Conservation (phyloP, 441 rosid species). For the Raphanus hybrid region DNA sequence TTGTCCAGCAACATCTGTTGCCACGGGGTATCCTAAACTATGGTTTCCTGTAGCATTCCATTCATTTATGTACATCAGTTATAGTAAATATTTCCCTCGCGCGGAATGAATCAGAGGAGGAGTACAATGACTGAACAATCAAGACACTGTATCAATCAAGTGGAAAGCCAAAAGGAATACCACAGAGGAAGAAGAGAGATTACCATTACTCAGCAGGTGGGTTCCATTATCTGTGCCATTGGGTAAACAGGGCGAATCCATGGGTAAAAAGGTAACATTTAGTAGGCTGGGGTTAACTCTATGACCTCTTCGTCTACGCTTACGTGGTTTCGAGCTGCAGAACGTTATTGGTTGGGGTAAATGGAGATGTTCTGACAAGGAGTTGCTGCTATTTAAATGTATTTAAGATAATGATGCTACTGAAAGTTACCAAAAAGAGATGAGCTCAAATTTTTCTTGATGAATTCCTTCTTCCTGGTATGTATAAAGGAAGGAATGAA, state of each 20-base stretch:
- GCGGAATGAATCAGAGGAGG: too few relatives aligned
- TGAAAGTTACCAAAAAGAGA: slow-evolving; percentile 69
- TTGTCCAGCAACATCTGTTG: slow-evolving; percentile 45
- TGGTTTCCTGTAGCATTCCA: slow-evolving; percentile 45
- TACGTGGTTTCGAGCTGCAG: slow-evolving; percentile 67
- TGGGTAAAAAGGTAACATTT: slow-evolving; percentile 61
- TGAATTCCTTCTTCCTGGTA: slow-evolving; percentile 61
- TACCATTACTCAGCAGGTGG: slow-evolving; percentile 31
- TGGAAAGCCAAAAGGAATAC: slow-evolving; percentile 3
- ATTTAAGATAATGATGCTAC: not conserved
- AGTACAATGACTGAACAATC: slow-evolving; percentile 1
- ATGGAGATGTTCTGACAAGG: slow-evolving; percentile 2
- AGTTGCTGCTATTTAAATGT: not conserved
- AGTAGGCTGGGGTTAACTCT: slow-evolving; percentile 55
- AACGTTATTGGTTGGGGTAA: slow-evolving; percentile 24
- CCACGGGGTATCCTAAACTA: slow-evolving; percentile 47
- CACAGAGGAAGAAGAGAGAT: slow-evolving; percentile 6
- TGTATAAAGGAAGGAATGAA: slow-evolving; percentile 33
- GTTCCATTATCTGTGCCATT: slow-evolving; percentile 40
- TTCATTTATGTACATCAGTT: slow-evolving; percentile 28
- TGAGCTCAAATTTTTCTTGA: slow-evolving; percentile 54
- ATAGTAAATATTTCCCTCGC: too few relatives aligned
- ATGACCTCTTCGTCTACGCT: slow-evolving; percentile 51
- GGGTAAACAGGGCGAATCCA: slow-evolving; percentile 61
- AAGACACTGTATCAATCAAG: slow-evolving; percentile 10